Evolutionary conservation across 192 early-diverging fungal species (phyloP).

Genomic region (Entomortierella beljakovae): DNA sequence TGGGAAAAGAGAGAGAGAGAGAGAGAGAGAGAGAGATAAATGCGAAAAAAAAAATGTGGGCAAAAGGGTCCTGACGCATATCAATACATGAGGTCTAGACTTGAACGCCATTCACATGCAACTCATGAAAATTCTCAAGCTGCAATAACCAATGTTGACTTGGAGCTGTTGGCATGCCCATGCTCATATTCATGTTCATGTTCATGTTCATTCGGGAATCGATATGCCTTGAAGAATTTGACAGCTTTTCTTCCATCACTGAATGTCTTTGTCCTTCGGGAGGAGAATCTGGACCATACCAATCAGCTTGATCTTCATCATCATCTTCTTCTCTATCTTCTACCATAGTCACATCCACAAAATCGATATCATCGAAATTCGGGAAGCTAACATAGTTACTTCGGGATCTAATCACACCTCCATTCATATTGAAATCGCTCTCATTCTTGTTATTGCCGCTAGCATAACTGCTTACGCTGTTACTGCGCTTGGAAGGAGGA

Average conservation of each 20-base stretch:
- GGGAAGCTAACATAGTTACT: slow-evolving; percentile 55
- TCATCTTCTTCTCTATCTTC: slow-evolving; percentile 47
- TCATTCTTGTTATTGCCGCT: background rate
- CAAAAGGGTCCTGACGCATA: background rate
- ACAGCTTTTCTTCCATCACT: slow-evolving; percentile 25
- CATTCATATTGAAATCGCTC: background rate
- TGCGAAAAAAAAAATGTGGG: background rate
- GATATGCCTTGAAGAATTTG: background rate
- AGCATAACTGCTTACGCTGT: background rate
- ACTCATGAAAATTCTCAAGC: slow-evolving; percentile 34
- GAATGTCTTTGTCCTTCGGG: slow-evolving; percentile 15
- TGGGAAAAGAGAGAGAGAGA: background rate
- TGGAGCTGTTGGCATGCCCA: slow-evolving; percentile 43
- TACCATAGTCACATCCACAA: slow-evolving; percentile 51
- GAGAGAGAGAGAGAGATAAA: background rate
- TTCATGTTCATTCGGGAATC: slow-evolving; percentile 1
- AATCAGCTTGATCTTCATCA: slow-evolving; percentile 23
- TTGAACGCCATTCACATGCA: slow-evolving; percentile 20
- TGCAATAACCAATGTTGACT: slow-evolving; percentile 48
- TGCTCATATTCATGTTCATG: slow-evolving; percentile 17
- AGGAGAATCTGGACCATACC: slow-evolving; percentile 35
- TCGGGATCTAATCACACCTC: slow-evolving; percentile 33
- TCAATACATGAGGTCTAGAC: no score
- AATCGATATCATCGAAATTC: slow-evolving; percentile 50
- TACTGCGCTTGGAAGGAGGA: slow-evolving; percentile 20